These are phyloP conservation scores for Komagataella phaffii DNA, from an alignment of 805 yeast species.

Conservation along the genomic window DNA sequence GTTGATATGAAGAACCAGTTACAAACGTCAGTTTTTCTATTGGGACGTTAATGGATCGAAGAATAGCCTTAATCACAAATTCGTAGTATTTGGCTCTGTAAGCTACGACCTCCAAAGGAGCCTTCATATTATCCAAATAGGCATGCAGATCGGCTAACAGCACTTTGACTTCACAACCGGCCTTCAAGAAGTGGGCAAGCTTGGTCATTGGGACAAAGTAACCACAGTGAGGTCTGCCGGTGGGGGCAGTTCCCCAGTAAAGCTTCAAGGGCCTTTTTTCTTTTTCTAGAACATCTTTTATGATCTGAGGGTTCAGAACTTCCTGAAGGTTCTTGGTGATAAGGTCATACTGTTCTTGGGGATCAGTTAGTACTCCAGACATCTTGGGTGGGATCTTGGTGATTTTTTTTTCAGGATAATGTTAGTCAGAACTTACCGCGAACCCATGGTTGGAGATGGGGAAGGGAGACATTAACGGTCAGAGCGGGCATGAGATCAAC, in stretches of 20 bases:
- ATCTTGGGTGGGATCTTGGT: not conserved
- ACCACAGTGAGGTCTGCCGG: slow-evolving; percentile 98
- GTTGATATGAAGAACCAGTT: slow-evolving; percentile 84
- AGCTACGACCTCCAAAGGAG: slow-evolving; percentile 82
- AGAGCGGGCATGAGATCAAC: too few species aligned
- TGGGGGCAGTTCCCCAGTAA: slow-evolving; percentile 99
- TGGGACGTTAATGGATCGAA: slow-evolving; percentile 80
- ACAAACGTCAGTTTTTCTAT: slow-evolving; percentile 78
- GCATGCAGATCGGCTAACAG: slow-evolving; percentile 94
- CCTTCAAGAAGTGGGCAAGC: slow-evolving; percentile 85
- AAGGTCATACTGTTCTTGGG: slow-evolving; percentile 54
- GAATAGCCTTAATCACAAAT: slow-evolving; percentile 67
- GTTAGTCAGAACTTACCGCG: not conserved
- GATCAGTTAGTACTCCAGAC: slow-evolving; percentile 20
- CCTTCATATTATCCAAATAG: slow-evolving; percentile 95
- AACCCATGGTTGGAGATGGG: not conserved
- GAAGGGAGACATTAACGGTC: not conserved
- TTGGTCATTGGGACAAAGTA: slow-evolving; percentile 97
- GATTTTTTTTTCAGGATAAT: not conserved
- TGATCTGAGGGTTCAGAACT: slow-evolving; percentile 77
- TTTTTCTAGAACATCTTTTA: slow-evolving; percentile 68
- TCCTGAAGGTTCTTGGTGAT: slow-evolving; percentile 87
- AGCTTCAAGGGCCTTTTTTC: slow-evolving; percentile 73
- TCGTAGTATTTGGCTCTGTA: slow-evolving; percentile 89
- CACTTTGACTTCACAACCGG: slow-evolving; percentile 91